A percentile compares a stretch with the other conserved stretches of the same genome.
Evolutionary conservation across 495 filamentous ascomycete genomes (phyloP).

Genomic region (Aspergillus mulundensis): DNA sequence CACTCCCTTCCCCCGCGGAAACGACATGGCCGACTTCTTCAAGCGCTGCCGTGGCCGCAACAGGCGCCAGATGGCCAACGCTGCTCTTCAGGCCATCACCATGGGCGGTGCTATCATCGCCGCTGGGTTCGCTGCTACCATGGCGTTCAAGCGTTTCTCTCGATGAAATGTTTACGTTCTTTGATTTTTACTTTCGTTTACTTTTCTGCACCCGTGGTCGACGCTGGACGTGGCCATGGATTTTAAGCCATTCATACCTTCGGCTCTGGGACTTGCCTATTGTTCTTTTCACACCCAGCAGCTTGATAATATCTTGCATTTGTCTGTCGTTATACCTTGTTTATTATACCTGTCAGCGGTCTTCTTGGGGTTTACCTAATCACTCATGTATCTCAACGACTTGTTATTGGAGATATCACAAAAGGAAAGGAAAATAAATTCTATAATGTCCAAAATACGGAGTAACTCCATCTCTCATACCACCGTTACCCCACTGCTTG

Average conservation of each 20-base stretch:
- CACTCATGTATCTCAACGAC: not conserved
- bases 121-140: slow-evolving; percentile 35
- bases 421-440: not conserved
- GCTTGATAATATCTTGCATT: not conserved
- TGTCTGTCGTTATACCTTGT: slow-evolving; percentile 11
- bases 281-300: not conserved
- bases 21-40: slow-evolving; percentile 56
- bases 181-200: not conserved
- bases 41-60: slow-evolving; percentile 55
- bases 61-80: slow-evolving; percentile 59
- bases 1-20: slow-evolving; percentile 42
- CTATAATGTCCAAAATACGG: no score
- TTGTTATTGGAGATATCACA: not conserved
- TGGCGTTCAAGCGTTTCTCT: slow-evolving; percentile 42
- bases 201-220: slow-evolving; percentile 12
- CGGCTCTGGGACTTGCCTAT: not conserved
- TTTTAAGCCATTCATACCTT: not conserved
- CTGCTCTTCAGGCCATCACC: slow-evolving; percentile 48
- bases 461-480: no score
- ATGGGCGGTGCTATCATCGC: slow-evolving; percentile 44
- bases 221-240: slow-evolving; percentile 17
- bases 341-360: slow-evolving; percentile 5
- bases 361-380: not conserved
- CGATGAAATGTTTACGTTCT: slow-evolving; percentile 22
- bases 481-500: no score